Percentiles rank a stretch among this genome's conserved stretches.
These are phyloP conservation scores for Pyrenophora graminea DNA, from an alignment of 2,329 filamentous ascomycete genomes.

Conservation along the genomic window DNA sequence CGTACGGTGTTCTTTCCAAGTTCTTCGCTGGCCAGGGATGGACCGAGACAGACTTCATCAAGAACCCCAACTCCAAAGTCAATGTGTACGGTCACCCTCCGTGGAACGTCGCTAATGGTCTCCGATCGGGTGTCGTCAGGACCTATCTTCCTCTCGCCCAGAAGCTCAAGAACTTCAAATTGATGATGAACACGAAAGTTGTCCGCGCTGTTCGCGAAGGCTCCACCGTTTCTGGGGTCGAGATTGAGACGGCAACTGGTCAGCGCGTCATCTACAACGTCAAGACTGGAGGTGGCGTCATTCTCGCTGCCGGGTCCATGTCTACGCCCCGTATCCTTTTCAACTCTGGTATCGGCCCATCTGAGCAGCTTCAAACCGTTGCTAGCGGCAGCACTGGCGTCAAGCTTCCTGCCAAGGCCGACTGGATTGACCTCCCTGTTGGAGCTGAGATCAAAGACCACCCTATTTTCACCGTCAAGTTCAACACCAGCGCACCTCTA, in stretches of 20 bases:
- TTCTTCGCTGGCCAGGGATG: slow-evolving; percentile 66
- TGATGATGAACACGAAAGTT: slow-evolving; percentile 69
- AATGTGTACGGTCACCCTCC: slow-evolving; percentile 65
- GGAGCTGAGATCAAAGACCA: slow-evolving; percentile 51
- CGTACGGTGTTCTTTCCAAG: slow-evolving; percentile 65
- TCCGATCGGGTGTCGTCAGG: slow-evolving; percentile 69
- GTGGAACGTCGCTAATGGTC: slow-evolving; percentile 67
- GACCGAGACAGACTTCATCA: slow-evolving; percentile 65
- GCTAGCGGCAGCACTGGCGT: slow-evolving; percentile 46
- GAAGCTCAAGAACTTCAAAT: slow-evolving; percentile 64
- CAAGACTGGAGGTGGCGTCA: slow-evolving; percentile 63
- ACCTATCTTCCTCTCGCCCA: slow-evolving; percentile 70
- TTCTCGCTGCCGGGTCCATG: slow-evolving; percentile 70
- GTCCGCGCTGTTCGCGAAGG: slow-evolving; percentile 66
- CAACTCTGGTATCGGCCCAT: slow-evolving; percentile 69
- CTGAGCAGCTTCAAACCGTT: slow-evolving; percentile 52
- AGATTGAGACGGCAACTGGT: slow-evolving; percentile 53
- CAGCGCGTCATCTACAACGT: slow-evolving; percentile 59
- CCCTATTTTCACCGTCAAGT: slow-evolving; percentile 43
- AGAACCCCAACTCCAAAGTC: slow-evolving; percentile 63
- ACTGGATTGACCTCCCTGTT: slow-evolving; percentile 58
- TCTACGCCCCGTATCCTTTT: slow-evolving; percentile 70
- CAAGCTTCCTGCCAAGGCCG: slow-evolving; percentile 48
- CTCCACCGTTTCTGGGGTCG: slow-evolving; percentile 65
- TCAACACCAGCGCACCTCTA: slow-evolving; percentile 31